Percentiles rank a stretch among this genome's conserved stretches.
These are phyloP conservation scores for Musa troglodytarum DNA, from an alignment of 176 grass and related monocot species.

Conservation along the genomic window DNA sequence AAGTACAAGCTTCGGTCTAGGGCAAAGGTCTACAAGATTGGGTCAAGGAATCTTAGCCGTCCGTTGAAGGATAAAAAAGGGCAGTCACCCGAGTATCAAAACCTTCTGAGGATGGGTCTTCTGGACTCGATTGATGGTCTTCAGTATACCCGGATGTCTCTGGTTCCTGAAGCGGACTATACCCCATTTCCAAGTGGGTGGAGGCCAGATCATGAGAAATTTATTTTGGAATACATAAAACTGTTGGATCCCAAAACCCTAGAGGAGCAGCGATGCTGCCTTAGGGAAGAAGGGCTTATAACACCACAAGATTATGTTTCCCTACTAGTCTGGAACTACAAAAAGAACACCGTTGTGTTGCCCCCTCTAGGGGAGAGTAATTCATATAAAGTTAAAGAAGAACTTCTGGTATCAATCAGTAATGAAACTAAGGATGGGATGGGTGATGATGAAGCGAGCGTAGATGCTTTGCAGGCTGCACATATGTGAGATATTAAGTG, in stretches of 20 bases:
- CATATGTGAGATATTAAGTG: not conserved
- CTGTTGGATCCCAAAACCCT: constrained; percentile 60
- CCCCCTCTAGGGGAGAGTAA: constrained; percentile 35
- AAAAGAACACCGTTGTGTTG: constrained; percentile 69
- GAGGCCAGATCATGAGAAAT: constrained; percentile 72
- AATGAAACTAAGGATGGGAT: constrained; percentile 35
- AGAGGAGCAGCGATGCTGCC: constrained; percentile 46
- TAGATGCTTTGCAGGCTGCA: constrained; percentile 10
- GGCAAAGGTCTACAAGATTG: constrained; percentile 98
- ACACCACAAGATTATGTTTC: constrained; percentile 84
- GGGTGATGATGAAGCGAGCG: constrained; percentile 5
- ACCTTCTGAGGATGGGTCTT: constrained; percentile 89
- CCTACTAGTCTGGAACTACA: constrained; percentile 94
- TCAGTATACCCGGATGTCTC: constrained; percentile 92
- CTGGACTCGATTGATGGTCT: constrained; percentile 86
- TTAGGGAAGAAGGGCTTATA: constrained; percentile 82
- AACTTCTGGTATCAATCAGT: constrained; percentile 30
- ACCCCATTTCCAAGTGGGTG: constrained; percentile 58
- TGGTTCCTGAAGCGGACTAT: constrained; percentile 94
- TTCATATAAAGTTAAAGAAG: constrained; percentile 33
- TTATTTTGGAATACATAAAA: constrained; percentile 84
- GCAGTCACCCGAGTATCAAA: constrained; percentile 85
- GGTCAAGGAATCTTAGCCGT: constrained; percentile 91
- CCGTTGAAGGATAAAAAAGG: constrained; percentile 95
- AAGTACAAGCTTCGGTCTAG: constrained; percentile 97